Evolutionary conservation across 805 yeast species (phyloP), one percentile per base, ranked within the genome.

Genomic region (Monosporozyma aquatica): DNA sequence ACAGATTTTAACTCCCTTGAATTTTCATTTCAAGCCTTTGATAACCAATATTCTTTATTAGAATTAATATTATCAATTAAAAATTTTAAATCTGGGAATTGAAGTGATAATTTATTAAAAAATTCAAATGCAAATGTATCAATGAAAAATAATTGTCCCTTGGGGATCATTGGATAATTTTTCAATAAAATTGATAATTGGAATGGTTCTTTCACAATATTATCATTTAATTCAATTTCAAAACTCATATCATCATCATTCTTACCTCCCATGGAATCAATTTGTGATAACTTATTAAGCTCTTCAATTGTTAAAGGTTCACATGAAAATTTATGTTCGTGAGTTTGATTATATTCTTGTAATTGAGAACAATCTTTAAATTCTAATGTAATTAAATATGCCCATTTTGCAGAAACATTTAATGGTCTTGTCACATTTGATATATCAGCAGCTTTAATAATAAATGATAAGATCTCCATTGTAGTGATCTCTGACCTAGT

Each of bases 391-490:
- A 89, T 70, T n/a, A 80, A 76, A 47, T 75, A 66, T 4, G 95
- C 96, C 97, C 97, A 89, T 64, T 82, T 80, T 1, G 85, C 75
- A 18, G 90, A 80, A 2, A 86, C 76, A 28, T 73, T 66, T 44
- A 85, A 66, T 4, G 89, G 87, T 46, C 97, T 69, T 8, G 95
- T 78, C 18, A 89, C 96, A 59, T 92, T 92, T 22, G 95, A 85
- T 37, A 92, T 87, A 65, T 92, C 98, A 3, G 97, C 97, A 62
- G 95, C 87, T 66, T 92, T 92, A 47, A 92, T 77, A 46, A 90
- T 70, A 46, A 87, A 65, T 21, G 85, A 74, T 35, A 82, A 69
- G 29, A 87, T 63, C 49, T 83, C 69, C 44, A 53, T 26, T 36
- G 40, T 15, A 34, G 33, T 25, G 17, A 47, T 29, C 6, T 61